Evolutionary conservation across 2,329 filamentous ascomycete genomes (phyloP).

Genomic region (Penicillium olsonii): DNA sequence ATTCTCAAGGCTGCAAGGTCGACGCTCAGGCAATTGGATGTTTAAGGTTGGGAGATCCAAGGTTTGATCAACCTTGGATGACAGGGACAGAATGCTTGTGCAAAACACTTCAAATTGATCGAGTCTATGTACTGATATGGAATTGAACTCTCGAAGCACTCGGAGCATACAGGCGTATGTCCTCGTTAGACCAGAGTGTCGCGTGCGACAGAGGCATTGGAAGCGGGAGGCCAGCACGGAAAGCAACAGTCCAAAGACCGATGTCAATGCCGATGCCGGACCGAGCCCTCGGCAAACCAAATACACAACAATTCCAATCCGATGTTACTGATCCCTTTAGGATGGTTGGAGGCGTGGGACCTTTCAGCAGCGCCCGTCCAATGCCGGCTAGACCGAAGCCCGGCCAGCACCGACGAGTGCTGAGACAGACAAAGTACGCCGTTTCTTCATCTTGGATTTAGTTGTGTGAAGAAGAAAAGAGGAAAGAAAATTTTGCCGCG

Average conservation of each 20-base stretch:
- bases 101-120: too few species aligned
- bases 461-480: constrained; percentile 40
- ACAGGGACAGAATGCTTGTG: too few species aligned
- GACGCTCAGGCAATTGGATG: too few species aligned
- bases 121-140: neutral
- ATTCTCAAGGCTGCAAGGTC: too few species aligned
- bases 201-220: neutral
- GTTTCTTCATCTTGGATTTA: constrained; percentile 46
- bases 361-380: constrained; percentile 43
- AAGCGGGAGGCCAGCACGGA: neutral
- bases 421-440: constrained; percentile 34
- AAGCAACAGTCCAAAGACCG: neutral
- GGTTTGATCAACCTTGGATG: too few species aligned
- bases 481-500: constrained; percentile 13
- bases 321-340: constrained; percentile 36
- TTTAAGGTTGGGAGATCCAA: too few species aligned
- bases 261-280: neutral
- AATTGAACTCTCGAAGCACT: constrained; percentile 6
- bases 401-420: constrained; percentile 36
- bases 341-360: constrained; percentile 40
- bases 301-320: constrained; percentile 38
- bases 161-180: neutral
- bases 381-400: constrained; percentile 24
- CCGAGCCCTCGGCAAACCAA: constrained; percentile 2
- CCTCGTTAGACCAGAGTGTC: constrained; percentile 6